A percentile compares a stretch with the other conserved stretches of the same genome.
Conservation (phyloP, 768 basidiomycete species). For the Boletus barrowsii region DNA sequence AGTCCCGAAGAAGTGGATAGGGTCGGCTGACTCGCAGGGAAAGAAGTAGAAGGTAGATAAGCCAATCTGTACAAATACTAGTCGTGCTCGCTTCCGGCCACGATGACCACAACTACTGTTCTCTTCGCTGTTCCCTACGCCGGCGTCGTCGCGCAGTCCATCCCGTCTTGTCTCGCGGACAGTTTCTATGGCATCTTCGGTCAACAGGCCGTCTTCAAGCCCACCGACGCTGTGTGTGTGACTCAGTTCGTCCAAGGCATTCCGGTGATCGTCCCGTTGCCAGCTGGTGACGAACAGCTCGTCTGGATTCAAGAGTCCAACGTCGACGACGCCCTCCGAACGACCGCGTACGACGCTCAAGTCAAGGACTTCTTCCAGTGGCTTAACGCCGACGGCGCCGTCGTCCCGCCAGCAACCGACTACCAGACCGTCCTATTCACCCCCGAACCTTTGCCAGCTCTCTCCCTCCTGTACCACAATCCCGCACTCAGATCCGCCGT, state of each 20-base stretch:
- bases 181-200: conserved; percentile 58
- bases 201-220: conserved; percentile 47
- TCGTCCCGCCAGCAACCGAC: conserved; percentile 7
- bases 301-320: conserved; percentile 61
- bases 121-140: conserved; percentile 24
- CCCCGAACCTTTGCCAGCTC: conserved; percentile 1
- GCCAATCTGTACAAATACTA: neutral
- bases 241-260: neutral
- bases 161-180: conserved; percentile 43
- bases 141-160: conserved; percentile 10
- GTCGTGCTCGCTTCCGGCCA: neutral
- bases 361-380: conserved; percentile 37
- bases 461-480: conserved; percentile 44
- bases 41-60: conserved; percentile 37
- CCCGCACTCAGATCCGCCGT: conserved; percentile 40
- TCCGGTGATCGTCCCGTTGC: conserved; percentile 20
- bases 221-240: conserved; percentile 42
- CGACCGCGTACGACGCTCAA: conserved; percentile 30
- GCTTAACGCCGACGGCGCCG: conserved; percentile 20
- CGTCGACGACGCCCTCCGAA: conserved; percentile 44
- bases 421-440: conserved; percentile 21
- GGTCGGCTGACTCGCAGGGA: conserved; percentile 41
- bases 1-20: conserved; percentile 82
- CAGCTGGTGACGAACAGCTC: conserved; percentile 37
- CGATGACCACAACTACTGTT: conserved; percentile 9